A percentile compares a stretch with the other conserved stretches of the same genome.
Evolutionary conservation across 495 filamentous ascomycete species (phyloP).

Genomic region (Elasticomyces elasticus): DNA sequence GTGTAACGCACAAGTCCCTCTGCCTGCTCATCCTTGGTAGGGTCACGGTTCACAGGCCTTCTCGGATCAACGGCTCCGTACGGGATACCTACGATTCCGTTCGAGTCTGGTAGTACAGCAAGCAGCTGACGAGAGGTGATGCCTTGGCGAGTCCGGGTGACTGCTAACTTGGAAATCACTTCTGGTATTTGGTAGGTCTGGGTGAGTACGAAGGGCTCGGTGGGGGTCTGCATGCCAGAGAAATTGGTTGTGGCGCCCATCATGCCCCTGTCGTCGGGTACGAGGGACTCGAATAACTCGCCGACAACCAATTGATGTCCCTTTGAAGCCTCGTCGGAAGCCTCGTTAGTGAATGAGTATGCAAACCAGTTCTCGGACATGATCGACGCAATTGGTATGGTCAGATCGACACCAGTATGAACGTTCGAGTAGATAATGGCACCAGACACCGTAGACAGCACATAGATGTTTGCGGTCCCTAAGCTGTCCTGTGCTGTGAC

Average conservation of each 20-base stretch:
- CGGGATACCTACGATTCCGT: conserved; percentile 70
- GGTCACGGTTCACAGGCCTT: conserved; percentile 77
- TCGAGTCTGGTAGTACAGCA: conserved; percentile 57
- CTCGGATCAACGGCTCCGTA: conserved; percentile 70
- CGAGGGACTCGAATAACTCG: conserved; percentile 79
- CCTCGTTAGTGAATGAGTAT: conserved; percentile 60
- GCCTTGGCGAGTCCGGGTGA: conserved; percentile 84
- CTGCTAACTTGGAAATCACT: conserved; percentile 64
- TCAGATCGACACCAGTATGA: conserved; percentile 64
- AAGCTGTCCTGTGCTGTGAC: conserved; percentile 53
- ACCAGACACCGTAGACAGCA: conserved; percentile 82
- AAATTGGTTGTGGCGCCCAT: conserved; percentile 58
- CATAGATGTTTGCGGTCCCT: conserved; percentile 56
- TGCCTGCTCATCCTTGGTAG: conserved; percentile 64
- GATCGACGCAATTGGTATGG: conserved; percentile 61
- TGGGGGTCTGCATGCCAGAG: conserved; percentile 53
- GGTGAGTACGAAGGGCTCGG: conserved; percentile 59
- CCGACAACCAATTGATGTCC: conserved; percentile 81
- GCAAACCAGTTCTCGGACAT: conserved; percentile 94
- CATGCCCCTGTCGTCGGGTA: conserved; percentile 76
- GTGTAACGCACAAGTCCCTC: conserved; percentile 73
- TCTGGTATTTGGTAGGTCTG: conserved; percentile 71
- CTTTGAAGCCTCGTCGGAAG: conserved; percentile 43
- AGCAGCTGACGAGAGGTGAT: conserved; percentile 80
- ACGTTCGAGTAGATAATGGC: conserved; percentile 58